These are phyloP conservation scores for Immersiella caudata DNA, from an alignment of 495 filamentous ascomycete species.

Conservation along the genomic window DNA sequence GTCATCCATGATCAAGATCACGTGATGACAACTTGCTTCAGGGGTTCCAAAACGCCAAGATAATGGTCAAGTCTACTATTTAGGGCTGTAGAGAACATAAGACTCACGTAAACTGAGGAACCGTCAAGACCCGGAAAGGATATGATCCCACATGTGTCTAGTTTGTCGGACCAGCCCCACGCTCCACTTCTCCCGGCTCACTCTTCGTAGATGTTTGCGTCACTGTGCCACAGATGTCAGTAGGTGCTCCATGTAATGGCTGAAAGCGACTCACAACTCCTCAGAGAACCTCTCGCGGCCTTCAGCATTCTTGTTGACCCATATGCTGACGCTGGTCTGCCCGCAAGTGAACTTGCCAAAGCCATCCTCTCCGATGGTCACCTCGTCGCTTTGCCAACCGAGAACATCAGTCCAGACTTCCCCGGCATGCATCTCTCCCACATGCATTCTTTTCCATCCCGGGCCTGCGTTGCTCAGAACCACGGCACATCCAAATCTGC, in stretches of 20 bases:
- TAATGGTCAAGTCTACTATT: no score
- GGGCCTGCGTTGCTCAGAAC: constrained; percentile 60
- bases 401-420: constrained; percentile 66
- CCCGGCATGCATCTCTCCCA: constrained; percentile 58
- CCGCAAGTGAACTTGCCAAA: constrained; percentile 59
- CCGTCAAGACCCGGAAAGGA: no score
- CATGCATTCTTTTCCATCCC: constrained; percentile 60
- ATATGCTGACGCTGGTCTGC: constrained; percentile 59
- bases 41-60: no score
- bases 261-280: constrained; percentile 37
- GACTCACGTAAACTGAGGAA: no score
- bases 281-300: constrained; percentile 52
- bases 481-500: constrained; percentile 57
- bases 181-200: background rate
- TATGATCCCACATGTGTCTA: no score
- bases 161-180: background rate
- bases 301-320: constrained; percentile 60
- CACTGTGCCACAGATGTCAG: constrained; percentile 29
- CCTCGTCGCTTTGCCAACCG: constrained; percentile 45
- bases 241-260: background rate
- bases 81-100: no score
- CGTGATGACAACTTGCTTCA: no score
- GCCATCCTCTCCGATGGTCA: constrained; percentile 58
- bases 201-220: constrained; percentile 40
- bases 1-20: no score